phyloP scores from a whole-genome alignment of 768 basidiomycete genomes.

The Russula abietina region DNA sequence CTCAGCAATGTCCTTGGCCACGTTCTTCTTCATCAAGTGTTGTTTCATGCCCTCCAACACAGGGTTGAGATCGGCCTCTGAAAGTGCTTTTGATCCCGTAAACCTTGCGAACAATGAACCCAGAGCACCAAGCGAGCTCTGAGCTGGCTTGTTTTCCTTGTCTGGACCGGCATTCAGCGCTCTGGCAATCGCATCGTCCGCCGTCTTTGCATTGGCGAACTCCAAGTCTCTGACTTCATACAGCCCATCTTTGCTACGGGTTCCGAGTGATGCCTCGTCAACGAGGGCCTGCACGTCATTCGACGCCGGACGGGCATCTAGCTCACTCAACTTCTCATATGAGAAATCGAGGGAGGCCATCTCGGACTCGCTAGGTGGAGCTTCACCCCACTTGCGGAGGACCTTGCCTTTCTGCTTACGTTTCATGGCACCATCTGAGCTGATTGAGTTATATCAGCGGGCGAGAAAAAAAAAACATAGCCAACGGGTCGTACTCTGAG shows the following conservation, averaged over 20 bases:
- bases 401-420: conserved; percentile 55
- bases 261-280: conserved; percentile 71
- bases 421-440: conserved; percentile 49
- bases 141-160: conserved; percentile 28
- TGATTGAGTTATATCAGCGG: conserved; percentile 26
- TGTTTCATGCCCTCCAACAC: conserved; percentile 93
- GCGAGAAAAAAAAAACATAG: neutral
- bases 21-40: conserved; percentile 98
- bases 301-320: conserved; percentile 33
- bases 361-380: conserved; percentile 71
- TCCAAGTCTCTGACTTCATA: conserved; percentile 86
- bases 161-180: conserved; percentile 46
- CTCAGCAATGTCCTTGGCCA: conserved; percentile 91
- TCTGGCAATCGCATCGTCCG: conserved; percentile 51
- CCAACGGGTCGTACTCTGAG: conserved; percentile 56
- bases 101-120: conserved; percentile 77
- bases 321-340: conserved; percentile 40
- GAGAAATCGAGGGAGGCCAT: conserved; percentile 94
- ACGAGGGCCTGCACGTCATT: conserved; percentile 56
- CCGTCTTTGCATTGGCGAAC: conserved; percentile 43
- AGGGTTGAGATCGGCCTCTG: conserved; percentile 77
- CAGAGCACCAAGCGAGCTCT: conserved; percentile 55
- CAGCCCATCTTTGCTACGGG: conserved; percentile 60
- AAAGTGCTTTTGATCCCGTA: conserved; percentile 79
- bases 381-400: conserved; percentile 91